Percentiles rank a stretch among this genome's conserved stretches.
Conservation (phyloP, 441 rosid species). For the Adansonia rubrostipa region DNA sequence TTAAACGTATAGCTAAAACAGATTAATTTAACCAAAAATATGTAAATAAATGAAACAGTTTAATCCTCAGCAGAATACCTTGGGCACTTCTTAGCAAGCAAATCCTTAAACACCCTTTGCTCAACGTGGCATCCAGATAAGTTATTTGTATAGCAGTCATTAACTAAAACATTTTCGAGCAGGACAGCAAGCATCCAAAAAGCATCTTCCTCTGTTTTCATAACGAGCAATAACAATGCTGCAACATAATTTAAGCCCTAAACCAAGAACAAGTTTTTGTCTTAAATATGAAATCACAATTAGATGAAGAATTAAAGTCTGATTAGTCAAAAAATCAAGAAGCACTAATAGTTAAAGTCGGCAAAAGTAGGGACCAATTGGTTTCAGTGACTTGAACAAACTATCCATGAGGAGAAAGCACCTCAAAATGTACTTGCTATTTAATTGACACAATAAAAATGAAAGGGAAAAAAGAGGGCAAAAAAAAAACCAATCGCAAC, state of each 20-base stretch:
- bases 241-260: constrained; percentile 98
- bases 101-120: constrained; percentile 94
- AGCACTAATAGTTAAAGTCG: not conserved
- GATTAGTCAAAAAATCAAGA: not conserved
- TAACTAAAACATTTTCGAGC: constrained; percentile 89
- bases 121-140: constrained; percentile 97
- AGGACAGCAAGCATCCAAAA: constrained; percentile 99
- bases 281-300: not conserved
- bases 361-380: not conserved
- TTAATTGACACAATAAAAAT: not conserved
- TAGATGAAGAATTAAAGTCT: not conserved
- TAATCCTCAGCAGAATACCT: constrained; percentile 43
- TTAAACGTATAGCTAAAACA: not conserved
- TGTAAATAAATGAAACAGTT: not conserved
- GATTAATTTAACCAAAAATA: not conserved
- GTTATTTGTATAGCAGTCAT: constrained; percentile 92
- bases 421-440: not conserved
- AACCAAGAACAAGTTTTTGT: constrained; percentile 24
- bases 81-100: constrained; percentile 83
- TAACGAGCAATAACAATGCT: constrained; percentile 88
- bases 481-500: not conserved
- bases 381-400: not conserved
- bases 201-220: constrained; percentile 99
- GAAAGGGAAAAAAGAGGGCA: not conserved
- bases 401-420: not conserved